Evolutionary conservation across 2,329 filamentous ascomycete species (phyloP), one percentile per base, ranked within the genome.

Genomic region (Malbranchea cinnamomea): DNA sequence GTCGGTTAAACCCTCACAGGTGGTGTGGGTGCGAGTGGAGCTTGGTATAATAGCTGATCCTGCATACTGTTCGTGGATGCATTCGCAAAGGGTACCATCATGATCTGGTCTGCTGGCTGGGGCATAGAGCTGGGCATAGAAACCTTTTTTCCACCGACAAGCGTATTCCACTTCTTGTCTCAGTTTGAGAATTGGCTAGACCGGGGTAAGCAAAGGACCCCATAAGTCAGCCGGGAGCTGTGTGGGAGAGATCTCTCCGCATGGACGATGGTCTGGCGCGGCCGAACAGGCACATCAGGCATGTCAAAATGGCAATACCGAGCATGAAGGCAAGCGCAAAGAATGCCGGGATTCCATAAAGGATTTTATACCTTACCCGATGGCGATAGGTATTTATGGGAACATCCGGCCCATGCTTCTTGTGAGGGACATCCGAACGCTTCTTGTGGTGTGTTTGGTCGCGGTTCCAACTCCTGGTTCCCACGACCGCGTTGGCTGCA

Each of bases 291-390:
- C 44, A 48, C 12, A 48, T 45, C 20, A 42, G 38, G 30, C 39
- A 40, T 21, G 21, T 14, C 11, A 14, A 13, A 17, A 35, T 26
- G 5, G 52, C 25, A 57, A 63, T 27, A 55, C 61, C 27, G 60
- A 63, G 12, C 60, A 63, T 33, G 57, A 63, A 23, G 62, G 61
- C 17, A 64, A 65, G 33, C 60, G 58, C 32, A 65, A 71, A 34
- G 54, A 62, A 30, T 50, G 47, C 32, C 42, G 55, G 29, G 43
- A 50, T 34, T 42, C 41, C 21, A 42, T 46, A 33, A 41, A 35
- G 29, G 15, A 40, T 26, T 12, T 26, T 20, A 26, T 38, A 40
- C 25, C 26, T 34, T 14, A 40, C 31, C 13, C 17, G 28, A 4
- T 23, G 33, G 9, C 13, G 38, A 26, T 34, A 36, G 4, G 29